Percentiles rank a stretch among this genome's conserved stretches.
These are phyloP conservation scores for Phytophthora colocasiae DNA, from an alignment of 352 stramenopile species.

Conservation along the genomic window DNA sequence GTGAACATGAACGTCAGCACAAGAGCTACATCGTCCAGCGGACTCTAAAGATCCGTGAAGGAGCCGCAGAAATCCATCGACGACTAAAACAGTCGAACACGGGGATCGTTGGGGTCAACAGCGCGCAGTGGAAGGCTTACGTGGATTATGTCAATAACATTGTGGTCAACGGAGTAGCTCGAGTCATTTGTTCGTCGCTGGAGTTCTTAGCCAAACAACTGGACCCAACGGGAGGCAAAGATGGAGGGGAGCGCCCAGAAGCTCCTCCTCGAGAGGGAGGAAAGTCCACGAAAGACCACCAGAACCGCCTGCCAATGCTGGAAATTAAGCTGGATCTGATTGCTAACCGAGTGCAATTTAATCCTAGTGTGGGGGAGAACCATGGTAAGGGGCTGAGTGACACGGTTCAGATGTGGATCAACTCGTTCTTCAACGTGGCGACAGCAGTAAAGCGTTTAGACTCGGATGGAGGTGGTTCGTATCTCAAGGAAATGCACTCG, in stretches of 20 bases:
- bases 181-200: slow-evolving; percentile 84
- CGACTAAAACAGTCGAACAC: slow-evolving; percentile 97
- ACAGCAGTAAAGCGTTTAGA: slow-evolving; percentile 97
- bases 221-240: slow-evolving; percentile 76
- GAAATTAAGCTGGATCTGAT: slow-evolving; percentile 98
- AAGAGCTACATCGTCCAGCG: slow-evolving; percentile 93
- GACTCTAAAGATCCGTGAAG: slow-evolving; percentile 96
- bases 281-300: slow-evolving; percentile 49
- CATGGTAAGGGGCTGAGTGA: slow-evolving; percentile 95
- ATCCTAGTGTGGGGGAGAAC: slow-evolving; percentile 87
- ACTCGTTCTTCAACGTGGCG: slow-evolving; percentile 96
- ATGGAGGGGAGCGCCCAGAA: slow-evolving; percentile 38
- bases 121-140: slow-evolving; percentile 97
- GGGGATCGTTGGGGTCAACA: slow-evolving; percentile 93
- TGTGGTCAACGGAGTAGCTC: slow-evolving; percentile 94
- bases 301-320: slow-evolving; percentile 92
- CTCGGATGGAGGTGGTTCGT: slow-evolving; percentile 94
- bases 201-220: slow-evolving; percentile 96
- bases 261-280: slow-evolving; percentile 39
- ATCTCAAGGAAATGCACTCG: slow-evolving; percentile 97
- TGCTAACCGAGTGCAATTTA: slow-evolving; percentile 87
- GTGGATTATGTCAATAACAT: slow-evolving; percentile 99
- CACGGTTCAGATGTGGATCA: slow-evolving; percentile 97
- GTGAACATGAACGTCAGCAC: slow-evolving; percentile 96
- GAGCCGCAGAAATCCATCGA: slow-evolving; percentile 95